A percentile compares a stretch with the other conserved stretches of the same genome.
These are phyloP conservation scores for Penicillium italicum DNA, from an alignment of 2,329 filamentous ascomycete species.

Conservation along the genomic window DNA sequence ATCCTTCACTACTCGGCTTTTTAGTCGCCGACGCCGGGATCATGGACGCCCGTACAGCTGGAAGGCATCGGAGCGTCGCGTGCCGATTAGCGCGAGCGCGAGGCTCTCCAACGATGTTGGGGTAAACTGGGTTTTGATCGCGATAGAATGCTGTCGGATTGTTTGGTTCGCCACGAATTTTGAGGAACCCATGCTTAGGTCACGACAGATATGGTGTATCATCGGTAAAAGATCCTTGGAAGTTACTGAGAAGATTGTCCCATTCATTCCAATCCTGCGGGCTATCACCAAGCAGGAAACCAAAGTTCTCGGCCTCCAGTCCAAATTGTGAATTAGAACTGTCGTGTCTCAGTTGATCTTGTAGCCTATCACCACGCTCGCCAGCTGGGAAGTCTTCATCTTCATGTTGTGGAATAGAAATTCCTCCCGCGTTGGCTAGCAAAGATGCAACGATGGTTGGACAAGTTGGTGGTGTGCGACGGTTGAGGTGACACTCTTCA, in stretches of 20 bases:
- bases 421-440: constrained; percentile 3
- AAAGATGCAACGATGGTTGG: constrained; percentile 20
- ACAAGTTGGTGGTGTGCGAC: constrained; percentile 16
- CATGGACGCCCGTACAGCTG: background rate
- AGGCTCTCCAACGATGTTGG: background rate
- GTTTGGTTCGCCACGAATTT: background rate
- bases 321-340: background rate
- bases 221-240: constrained; percentile 20
- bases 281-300: constrained; percentile 17
- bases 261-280: constrained; percentile 30
- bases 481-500: constrained; percentile 21
- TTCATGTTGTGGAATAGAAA: background rate
- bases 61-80: constrained; percentile 4
- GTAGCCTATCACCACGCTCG: background rate
- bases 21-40: constrained; percentile 13
- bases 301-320: constrained; percentile 1
- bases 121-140: background rate
- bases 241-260: constrained; percentile 30
- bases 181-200: background rate
- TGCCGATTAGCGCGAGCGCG: constrained; percentile 9
- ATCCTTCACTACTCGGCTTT: background rate
- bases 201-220: constrained; percentile 13
- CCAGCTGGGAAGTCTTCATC: background rate
- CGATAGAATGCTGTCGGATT: background rate
- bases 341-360: constrained; percentile 2